phyloP scores from a whole-genome alignment of 2,329 filamentous ascomycete genomes.

The Phialemonium atrogriseum region DNA sequence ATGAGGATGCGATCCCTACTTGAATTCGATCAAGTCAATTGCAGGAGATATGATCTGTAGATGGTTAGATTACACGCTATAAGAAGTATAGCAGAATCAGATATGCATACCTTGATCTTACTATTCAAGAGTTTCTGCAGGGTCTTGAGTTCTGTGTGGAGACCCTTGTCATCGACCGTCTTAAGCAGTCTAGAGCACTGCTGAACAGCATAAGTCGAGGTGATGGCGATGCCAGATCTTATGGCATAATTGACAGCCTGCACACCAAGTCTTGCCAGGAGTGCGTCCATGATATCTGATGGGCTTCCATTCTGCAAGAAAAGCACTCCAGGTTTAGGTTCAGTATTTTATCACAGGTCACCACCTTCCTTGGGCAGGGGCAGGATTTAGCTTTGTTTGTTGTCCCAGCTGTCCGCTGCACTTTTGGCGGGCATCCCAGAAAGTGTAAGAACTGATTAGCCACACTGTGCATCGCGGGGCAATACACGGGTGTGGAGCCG shows the following conservation, averaged over 20 bases:
- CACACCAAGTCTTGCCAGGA: constrained; percentile 42
- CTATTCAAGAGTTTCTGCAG: constrained; percentile 69
- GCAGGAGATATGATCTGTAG: constrained; percentile 74
- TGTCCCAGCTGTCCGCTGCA: too few relatives aligned
- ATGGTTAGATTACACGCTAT: too few relatives aligned
- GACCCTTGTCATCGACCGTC: constrained; percentile 62
- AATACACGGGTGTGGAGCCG: too few relatives aligned
- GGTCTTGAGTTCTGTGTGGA: constrained; percentile 57
- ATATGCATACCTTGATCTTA: constrained; percentile 64
- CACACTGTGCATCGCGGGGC: too few relatives aligned
- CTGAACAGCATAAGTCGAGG: constrained; percentile 74
- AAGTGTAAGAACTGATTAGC: too few relatives aligned
- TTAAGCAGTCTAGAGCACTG: constrained; percentile 74
- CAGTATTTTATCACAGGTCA: too few relatives aligned
- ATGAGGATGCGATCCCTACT: constrained; percentile 47
- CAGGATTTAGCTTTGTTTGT: too few relatives aligned
- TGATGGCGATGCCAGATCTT: constrained; percentile 75
- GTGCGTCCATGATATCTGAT: constrained; percentile 57
- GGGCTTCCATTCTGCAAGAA: constrained; percentile 10
- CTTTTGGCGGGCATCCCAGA: too few relatives aligned
- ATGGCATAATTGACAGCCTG: constrained; percentile 93
- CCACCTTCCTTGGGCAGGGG: too few relatives aligned
- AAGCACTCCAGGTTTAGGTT: too few relatives aligned
- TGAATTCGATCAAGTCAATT: constrained; percentile 87
- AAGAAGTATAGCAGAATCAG: constrained; percentile 3